Base-by-base conservation (phyloP, 352 stramenopile species). In the Pythium vanterpoolii region DNA sequence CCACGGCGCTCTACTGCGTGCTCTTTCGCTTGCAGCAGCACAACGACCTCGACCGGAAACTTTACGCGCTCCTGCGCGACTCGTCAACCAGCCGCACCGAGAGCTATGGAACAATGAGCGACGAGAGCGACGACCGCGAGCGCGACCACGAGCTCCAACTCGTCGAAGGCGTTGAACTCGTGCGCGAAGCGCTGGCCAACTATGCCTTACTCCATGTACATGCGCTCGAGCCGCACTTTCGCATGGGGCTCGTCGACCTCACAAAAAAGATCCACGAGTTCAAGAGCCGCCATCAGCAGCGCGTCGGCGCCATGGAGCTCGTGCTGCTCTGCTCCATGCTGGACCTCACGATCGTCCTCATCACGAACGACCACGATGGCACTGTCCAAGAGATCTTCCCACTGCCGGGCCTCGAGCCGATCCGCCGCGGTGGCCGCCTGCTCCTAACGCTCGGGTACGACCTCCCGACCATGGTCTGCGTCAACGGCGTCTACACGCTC, bases 281-380 rank as follows among this genome's bases (percentile, higher is more conserved):
- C 67, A 89, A 91, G 64, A 77, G 74, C 28, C 57, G 70, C 52
- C 55, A 71, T 30, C 70, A 83, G n/a, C 44, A 77, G 1, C 81
- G 85, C 18, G 70, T 91, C 2, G 85, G 85, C 7, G 64, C 81
- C 0, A 26, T 93, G 11, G 81, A 90, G 58, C 79, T 95, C 13
- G 69, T 84, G 24, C 39, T 89, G 55, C 74, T 95, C 10, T 79
- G 71, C 4, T 87, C 83, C 6, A 91, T 93, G 76, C 57, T 95
- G 7, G 73, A 95, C 62, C 57, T 93, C 14, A 78, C 70, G 0
- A 89, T 95, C 54, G 66, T 69, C 18, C 66, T 95, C 27, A 70
- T 95, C 52, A 90, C 83, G 6, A 93, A 95, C 57, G 85, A 95
- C 66, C 82, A 94, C 55, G 62, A 86, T 24, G 80, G 78, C 8